phyloP scores from a whole-genome alignment of 2,329 filamentous ascomycete genomes.

The Xylariomycetidae sp. region DNA sequence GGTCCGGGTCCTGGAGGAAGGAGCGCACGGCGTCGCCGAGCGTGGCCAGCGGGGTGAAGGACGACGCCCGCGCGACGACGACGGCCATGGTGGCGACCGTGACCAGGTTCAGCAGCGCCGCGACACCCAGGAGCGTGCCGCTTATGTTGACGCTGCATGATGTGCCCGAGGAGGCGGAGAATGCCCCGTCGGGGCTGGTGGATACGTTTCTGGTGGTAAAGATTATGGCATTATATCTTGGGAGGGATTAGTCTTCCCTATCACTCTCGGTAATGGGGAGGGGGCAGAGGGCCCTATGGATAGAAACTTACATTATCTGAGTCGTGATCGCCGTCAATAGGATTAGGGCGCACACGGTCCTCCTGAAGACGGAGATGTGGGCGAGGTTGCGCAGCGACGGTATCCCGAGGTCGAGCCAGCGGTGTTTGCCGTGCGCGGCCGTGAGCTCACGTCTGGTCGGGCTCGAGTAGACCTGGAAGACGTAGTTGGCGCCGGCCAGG shows the following conservation, averaged over 20 bases:
- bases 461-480: slow-evolving; percentile 49
- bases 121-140: slow-evolving; percentile 36
- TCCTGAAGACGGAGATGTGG: slow-evolving; percentile 37
- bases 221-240: slow-evolving; percentile 48
- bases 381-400: slow-evolving; percentile 46
- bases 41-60: slow-evolving; percentile 26
- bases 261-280: too few species aligned
- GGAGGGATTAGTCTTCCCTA: too few species aligned
- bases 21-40: slow-evolving; percentile 28
- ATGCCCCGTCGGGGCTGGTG: slow-evolving; percentile 4
- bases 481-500: slow-evolving; percentile 47
- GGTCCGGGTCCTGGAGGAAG: slow-evolving; percentile 25
- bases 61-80: slow-evolving; percentile 18
- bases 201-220: slow-evolving; percentile 34
- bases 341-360: slow-evolving; percentile 33
- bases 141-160: slow-evolving; percentile 39
- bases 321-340: slow-evolving; percentile 38
- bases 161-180: neutral
- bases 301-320: slow-evolving; percentile 43
- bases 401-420: slow-evolving; percentile 51
- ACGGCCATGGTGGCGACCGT: slow-evolving; percentile 22
- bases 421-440: slow-evolving; percentile 38
- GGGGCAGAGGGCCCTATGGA: too few species aligned
- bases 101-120: slow-evolving; percentile 25
- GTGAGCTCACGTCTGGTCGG: slow-evolving; percentile 47